Percentiles rank a stretch among this genome's conserved stretches.
Evolutionary conservation across 2,329 filamentous ascomycete species (phyloP).

Genomic region (Clonostachys rosea): DNA sequence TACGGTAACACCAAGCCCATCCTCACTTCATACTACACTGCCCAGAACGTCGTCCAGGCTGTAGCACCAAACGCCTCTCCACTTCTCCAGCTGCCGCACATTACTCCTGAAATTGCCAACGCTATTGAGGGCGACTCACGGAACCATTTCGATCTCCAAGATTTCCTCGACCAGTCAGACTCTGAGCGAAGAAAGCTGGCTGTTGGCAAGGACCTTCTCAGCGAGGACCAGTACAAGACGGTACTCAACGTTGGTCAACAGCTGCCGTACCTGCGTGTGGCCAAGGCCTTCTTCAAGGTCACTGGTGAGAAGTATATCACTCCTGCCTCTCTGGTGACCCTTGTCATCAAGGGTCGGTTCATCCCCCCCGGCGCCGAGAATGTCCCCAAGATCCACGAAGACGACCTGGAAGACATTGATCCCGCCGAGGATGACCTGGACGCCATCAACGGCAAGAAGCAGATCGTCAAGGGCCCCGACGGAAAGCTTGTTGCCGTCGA

Average conservation of each 20-base stretch:
- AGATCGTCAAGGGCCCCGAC: constrained; percentile 56
- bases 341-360: constrained; percentile 92
- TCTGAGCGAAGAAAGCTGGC: constrained; percentile 66
- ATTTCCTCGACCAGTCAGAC: constrained; percentile 83
- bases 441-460: constrained; percentile 73
- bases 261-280: constrained; percentile 77
- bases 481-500: constrained; percentile 52
- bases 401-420: constrained; percentile 86
- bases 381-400: constrained; percentile 68
- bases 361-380: constrained; percentile 78
- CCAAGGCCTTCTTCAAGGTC: constrained; percentile 98
- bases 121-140: constrained; percentile 73
- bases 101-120: constrained; percentile 63
- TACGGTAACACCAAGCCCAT: constrained; percentile 82
- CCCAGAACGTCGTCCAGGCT: constrained; percentile 87
- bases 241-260: constrained; percentile 76
- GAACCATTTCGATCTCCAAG: constrained; percentile 72
- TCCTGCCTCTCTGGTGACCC: constrained; percentile 84
- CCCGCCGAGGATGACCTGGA: constrained; percentile 90
- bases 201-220: constrained; percentile 67
- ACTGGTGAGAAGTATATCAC: constrained; percentile 86
- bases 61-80: constrained; percentile 79
- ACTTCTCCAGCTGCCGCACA: constrained; percentile 85
- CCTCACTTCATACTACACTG: constrained; percentile 73
- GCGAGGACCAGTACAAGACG: constrained; percentile 69